Evolutionary conservation across 192 early-diverging fungal genomes (phyloP).

Genomic region (Coemansia sp.): DNA sequence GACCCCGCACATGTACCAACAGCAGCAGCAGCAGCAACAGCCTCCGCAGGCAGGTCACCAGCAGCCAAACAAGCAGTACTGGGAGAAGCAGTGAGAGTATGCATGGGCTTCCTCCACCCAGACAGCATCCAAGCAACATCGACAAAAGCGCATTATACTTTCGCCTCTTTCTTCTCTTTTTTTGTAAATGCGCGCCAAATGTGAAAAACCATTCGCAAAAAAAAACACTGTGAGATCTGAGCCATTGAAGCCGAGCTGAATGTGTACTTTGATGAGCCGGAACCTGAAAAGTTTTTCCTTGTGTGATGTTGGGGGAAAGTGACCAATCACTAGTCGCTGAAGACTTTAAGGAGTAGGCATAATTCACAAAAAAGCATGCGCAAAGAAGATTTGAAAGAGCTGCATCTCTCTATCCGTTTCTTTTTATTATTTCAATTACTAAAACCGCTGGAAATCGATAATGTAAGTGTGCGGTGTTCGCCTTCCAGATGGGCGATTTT

Average conservation of each 20-base stretch:
- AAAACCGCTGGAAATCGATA: neutral
- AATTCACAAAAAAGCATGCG: neutral
- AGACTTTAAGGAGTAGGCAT: neutral
- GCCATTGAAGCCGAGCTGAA: neutral
- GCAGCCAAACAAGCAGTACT: conserved; percentile 38
- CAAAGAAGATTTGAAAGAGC: neutral
- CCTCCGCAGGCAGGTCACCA: conserved; percentile 28
- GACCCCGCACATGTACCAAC: conserved; percentile 52
- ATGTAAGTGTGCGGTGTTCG: neutral
- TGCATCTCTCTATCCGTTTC: neutral
- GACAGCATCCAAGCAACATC: too few species aligned
- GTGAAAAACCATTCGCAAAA: neutral
- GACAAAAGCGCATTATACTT: neutral
- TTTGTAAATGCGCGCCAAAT: neutral
- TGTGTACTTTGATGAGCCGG: neutral
- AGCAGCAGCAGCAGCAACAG: conserved; percentile 39
- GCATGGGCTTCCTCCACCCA: too few species aligned
- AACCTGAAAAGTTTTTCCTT: neutral
- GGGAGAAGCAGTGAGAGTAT: conserved; percentile 41
- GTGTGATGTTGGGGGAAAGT: neutral
- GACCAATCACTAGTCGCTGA: neutral
- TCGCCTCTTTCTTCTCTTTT: neutral
- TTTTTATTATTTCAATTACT: neutral
- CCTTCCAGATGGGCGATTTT: neutral
- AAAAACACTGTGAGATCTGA: neutral